Conservation (phyloP, 768 basidiomycete genomes). For the Mycena capillaripes region DNA sequence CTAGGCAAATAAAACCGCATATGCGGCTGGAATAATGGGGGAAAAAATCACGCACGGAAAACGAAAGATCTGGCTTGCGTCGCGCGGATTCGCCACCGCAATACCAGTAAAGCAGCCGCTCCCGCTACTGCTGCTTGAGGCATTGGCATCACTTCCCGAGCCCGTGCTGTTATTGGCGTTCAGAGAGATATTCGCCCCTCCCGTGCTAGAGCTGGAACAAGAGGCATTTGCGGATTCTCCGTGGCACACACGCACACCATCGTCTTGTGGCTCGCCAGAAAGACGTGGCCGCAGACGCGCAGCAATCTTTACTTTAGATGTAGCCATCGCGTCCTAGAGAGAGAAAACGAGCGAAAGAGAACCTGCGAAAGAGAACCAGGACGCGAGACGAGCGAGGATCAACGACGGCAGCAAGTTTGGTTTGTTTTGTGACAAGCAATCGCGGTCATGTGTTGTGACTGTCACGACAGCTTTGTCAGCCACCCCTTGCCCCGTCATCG, state of each 20-base stretch:
- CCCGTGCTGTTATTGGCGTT: conserved; percentile 39
- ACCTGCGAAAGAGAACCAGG: no score
- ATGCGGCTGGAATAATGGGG: neutral
- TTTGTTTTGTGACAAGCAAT: neutral
- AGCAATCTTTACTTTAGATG: conserved; percentile 77
- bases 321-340: conserved; percentile 14
- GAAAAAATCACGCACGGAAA: conserved; percentile 71
- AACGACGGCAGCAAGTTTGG: neutral
- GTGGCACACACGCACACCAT: conserved; percentile 67
- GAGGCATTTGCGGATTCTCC: conserved; percentile 44
- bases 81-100: conserved; percentile 79
- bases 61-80: conserved; percentile 78
- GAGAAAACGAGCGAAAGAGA: neutral
- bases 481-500: neutral
- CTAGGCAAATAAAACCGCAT: no score
- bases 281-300: conserved; percentile 81
- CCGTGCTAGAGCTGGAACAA: neutral
- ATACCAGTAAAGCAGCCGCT: conserved; percentile 60
- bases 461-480: no score
- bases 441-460: neutral
- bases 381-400: neutral
- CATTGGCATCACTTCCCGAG: conserved; percentile 40
- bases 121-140: conserved; percentile 44
- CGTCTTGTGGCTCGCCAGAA: conserved; percentile 72
- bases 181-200: conserved; percentile 1